Base-by-base conservation (phyloP, 805 yeast species). In the Saccharomycopsis capsularis region DNA sequence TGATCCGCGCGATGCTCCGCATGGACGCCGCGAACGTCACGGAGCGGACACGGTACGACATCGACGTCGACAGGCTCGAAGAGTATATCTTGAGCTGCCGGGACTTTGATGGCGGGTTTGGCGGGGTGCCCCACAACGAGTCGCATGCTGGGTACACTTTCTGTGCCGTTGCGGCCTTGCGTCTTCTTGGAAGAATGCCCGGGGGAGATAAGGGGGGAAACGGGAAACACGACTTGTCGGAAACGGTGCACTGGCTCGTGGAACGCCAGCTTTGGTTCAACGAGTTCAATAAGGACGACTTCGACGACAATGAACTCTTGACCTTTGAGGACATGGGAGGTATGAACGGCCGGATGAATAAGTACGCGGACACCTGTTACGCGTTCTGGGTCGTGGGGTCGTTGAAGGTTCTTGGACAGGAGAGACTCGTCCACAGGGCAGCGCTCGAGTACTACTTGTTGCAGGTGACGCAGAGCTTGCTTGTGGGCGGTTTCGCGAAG, bases 121-220 rank as follows among this genome's bases (percentile, higher is more conserved):
- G 90, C 3, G 73, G 75, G 22, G 40, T 53, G 5, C 63, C 67
- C 3, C 59, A 60, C 35, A 65, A 69, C 13, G 99, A 91, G 62
- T 70, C 89, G 2, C 97, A 91, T 65, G 81, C 88, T 5, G 99
- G 98, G 0, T 71, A 85, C 51, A 84, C 95, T 0, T 91, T 79
- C 59, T 90, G 97, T 65, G 96, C 85, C 0, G 57, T 90, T 22
- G 83, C 84, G 0, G 63, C 85, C 1, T 68, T 88, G 49, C 59
- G 62, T 30, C 56, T 85, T 38, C 57, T 72, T 3, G 67, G 60
- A 3, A 51, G 54, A 11, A 29, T 69, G 3, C 39, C 43, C 23
- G 15, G 18, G 9, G 9, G 4, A 25, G n/a, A 40, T 7, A 40
- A 25, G 27, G 11, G 6, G 11, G 3, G 18, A 19, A 21, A 36